Percentiles rank a stretch among this genome's conserved stretches.
These are phyloP conservation scores for Diaporthe citri DNA, from an alignment of 2,329 filamentous ascomycete species.

Conservation along the genomic window DNA sequence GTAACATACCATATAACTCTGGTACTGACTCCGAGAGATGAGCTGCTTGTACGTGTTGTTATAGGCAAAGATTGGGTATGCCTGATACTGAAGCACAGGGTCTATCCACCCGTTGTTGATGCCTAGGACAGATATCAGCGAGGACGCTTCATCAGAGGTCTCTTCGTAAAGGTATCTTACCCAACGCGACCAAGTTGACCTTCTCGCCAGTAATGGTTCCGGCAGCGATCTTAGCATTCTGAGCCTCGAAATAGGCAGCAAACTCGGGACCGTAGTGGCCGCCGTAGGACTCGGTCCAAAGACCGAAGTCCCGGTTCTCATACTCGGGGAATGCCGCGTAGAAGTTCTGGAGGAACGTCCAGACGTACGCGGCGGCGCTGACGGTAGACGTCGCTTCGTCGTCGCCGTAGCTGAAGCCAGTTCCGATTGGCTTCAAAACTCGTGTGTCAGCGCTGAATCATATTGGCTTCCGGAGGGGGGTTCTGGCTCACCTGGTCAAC, in stretches of 20 bases:
- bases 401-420: slow-evolving; percentile 54
- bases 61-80: slow-evolving; percentile 58
- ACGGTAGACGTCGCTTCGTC: slow-evolving; percentile 55
- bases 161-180: background rate
- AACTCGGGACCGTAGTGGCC: slow-evolving; percentile 72
- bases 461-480: rapidly evolving
- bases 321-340: slow-evolving; percentile 74
- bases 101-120: slow-evolving; percentile 71
- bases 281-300: slow-evolving; percentile 68
- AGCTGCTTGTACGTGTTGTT: slow-evolving; percentile 56
- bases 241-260: slow-evolving; percentile 65
- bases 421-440: slow-evolving; percentile 43
- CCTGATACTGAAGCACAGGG: slow-evolving; percentile 55
- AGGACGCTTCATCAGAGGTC: background rate
- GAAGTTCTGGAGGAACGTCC: slow-evolving; percentile 71
- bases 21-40: slow-evolving; percentile 41
- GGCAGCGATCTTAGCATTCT: slow-evolving; percentile 64
- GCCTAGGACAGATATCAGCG: slow-evolving; percentile 42
- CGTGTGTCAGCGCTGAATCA: background rate
- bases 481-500: slow-evolving; percentile 46
- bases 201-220: slow-evolving; percentile 56
- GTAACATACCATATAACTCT: slow-evolving; percentile 31
- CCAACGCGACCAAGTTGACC: slow-evolving; percentile 65
- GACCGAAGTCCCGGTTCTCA: slow-evolving; percentile 67
- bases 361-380: slow-evolving; percentile 63